phyloP scores from a whole-genome alignment of 805 yeast species.

The Cyberlindnera subsufficiens region DNA sequence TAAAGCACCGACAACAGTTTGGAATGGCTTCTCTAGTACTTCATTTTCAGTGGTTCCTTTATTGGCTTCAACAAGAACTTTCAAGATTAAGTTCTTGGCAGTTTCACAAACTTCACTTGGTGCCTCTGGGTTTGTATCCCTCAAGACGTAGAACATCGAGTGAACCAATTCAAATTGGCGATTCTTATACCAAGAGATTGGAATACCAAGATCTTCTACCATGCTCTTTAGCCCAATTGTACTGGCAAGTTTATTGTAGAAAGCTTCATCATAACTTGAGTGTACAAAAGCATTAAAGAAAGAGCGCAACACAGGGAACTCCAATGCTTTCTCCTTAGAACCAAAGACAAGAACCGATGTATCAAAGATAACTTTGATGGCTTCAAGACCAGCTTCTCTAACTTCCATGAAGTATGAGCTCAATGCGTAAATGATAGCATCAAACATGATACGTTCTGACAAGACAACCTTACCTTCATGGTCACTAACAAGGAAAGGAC shows the following conservation, averaged over 20 bases:
- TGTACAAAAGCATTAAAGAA: constrained; percentile 83
- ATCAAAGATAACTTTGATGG: constrained; percentile 55
- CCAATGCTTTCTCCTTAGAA: constrained; percentile 52
- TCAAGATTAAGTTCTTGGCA: constrained; percentile 63
- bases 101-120: constrained; percentile 71
- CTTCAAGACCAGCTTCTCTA: constrained; percentile 61
- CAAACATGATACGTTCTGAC: constrained; percentile 63
- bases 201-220: constrained; percentile 60
- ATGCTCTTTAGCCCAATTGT: constrained; percentile 74
- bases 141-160: constrained; percentile 80
- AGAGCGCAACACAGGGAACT: constrained; percentile 69
- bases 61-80: constrained; percentile 63
- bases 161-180: constrained; percentile 82
- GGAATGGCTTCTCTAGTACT: constrained; percentile 64
- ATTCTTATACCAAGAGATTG: constrained; percentile 65
- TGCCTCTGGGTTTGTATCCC: constrained; percentile 86
- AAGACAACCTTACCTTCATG: constrained; percentile 72
- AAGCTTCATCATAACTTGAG: constrained; percentile 84
- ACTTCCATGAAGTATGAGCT: constrained; percentile 72
- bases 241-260: constrained; percentile 84
- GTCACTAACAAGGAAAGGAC: constrained; percentile 70
- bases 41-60: constrained; percentile 53
- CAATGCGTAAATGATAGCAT: constrained; percentile 73
- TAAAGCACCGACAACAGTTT: constrained; percentile 77
- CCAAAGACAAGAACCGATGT: constrained; percentile 68